Evolutionary conservation across 257 asterid species (phyloP), one percentile per base, ranked within the genome.

Genomic region (Capsicum baccatum): DNA sequence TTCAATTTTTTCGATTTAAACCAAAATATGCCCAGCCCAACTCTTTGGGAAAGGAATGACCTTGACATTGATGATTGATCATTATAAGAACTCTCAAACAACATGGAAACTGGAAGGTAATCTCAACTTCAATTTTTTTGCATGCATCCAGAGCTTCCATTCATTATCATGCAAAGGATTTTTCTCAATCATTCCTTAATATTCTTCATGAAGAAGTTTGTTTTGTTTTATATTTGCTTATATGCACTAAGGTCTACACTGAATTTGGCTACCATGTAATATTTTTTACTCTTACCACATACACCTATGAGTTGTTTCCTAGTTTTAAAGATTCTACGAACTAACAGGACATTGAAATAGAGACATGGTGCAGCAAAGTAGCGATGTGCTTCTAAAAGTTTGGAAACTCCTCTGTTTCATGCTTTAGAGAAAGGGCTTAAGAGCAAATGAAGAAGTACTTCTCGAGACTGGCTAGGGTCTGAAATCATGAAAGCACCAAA

Each of bases 401-500:
- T 13, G 97, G 98, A 78, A 37, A 80, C 70, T 47, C 89, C 91
- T 42, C 88, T 96, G 21, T 96, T 96, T 58, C 90, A 85, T 68
- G 92, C 93, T 74, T 79, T 96, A 89, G 92, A 87, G 54, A 91
- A 93, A 26, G 26, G 99, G 70, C 90, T 96, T 10, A 88, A 87
- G 84, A 92, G 93, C 91, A 91, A 91, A 85, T 86, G 86, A 17
- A 96, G 85, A 79, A 88, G 93, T 86, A 91, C 93, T 71, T 89
- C 97, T 14, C 87, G 96, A 42, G 98, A 96, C 56, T 91, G 98
- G 98, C 88, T 96, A 37, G 98, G 99, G 78, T 92, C 94, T 55
- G 98, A 96, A 63, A 90, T 96, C 81, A 91, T 89, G 71, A 96
- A 92, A 86, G 89, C 94, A 82, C 82, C 26, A 6, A 94, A 92